Evolutionary conservation across 768 basidiomycete genomes (phyloP).

Genomic region (Leucogyrophana mollusca): DNA sequence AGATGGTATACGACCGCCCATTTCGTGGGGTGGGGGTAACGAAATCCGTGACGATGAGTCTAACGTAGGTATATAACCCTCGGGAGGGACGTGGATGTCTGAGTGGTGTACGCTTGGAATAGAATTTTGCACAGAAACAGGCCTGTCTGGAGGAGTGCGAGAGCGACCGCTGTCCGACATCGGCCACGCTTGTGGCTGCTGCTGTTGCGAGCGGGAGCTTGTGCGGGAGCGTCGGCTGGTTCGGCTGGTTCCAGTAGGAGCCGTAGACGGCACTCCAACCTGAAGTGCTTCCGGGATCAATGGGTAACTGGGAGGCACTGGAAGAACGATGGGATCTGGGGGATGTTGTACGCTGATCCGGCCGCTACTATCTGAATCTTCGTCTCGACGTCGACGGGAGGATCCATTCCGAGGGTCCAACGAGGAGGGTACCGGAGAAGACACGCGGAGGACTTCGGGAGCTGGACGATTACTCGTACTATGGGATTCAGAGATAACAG

Average conservation of each 20-base stretch:
- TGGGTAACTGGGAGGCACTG: too few relatives aligned
- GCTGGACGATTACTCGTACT: conserved; percentile 7
- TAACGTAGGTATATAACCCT: conserved; percentile 49
- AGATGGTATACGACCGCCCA: conserved; percentile 30
- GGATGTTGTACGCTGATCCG: conserved; percentile 10
- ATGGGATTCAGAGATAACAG: conserved; percentile 13
- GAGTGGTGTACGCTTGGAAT: conserved; percentile 8
- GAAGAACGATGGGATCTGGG: conserved; percentile 11
- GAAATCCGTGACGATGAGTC: conserved; percentile 37
- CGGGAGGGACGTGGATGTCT: conserved; percentile 39
- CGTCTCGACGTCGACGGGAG: conserved; percentile 19
- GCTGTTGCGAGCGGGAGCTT: conserved; percentile 11
- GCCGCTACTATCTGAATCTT: conserved; percentile 8
- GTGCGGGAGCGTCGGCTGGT: not conserved
- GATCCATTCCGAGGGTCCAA: conserved; percentile 13
- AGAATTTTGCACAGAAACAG: conserved; percentile 20
- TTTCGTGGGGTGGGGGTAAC: conserved; percentile 52
- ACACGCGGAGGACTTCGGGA: conserved; percentile 26
- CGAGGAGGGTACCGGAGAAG: conserved; percentile 15
- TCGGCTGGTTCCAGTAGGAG: conserved; percentile 13
- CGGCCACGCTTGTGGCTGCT: conserved; percentile 16
- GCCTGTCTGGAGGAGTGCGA: conserved; percentile 11
- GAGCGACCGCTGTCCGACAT: conserved; percentile 5
- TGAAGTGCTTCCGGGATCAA: conserved; percentile 6
- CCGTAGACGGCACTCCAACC: conserved; percentile 3